A percentile compares a stretch with the other conserved stretches of the same genome.
Evolutionary conservation across 2,329 filamentous ascomycete species (phyloP).

Genomic region (Nannizziopsis barbatae): DNA sequence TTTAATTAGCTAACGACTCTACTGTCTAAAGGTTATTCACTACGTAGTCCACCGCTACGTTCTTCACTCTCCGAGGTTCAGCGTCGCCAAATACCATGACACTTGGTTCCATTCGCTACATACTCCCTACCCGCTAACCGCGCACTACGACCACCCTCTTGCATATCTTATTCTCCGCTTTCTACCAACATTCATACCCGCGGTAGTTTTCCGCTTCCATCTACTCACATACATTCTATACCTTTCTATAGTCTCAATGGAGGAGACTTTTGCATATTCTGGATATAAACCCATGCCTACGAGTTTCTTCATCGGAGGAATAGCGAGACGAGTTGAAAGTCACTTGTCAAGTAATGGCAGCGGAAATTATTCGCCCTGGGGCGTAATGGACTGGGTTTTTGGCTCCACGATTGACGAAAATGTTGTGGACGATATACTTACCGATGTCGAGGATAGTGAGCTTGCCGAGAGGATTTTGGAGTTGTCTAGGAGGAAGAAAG

Average conservation of each 20-base stretch:
- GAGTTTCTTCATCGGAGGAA: constrained; percentile 47
- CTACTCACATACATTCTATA: constrained; percentile 50
- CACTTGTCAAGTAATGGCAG: constrained; percentile 42
- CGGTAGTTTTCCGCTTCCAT: constrained; percentile 48
- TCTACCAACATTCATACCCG: constrained; percentile 47
- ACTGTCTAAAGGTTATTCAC: constrained; percentile 43
- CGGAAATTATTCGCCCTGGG: constrained; percentile 38
- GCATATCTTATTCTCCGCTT: constrained; percentile 45
- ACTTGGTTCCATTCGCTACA: constrained; percentile 47
- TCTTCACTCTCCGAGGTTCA: constrained; percentile 50
- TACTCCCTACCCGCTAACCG: constrained; percentile 46
- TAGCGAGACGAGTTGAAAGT: constrained; percentile 46
- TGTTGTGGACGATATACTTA: constrained; percentile 41
- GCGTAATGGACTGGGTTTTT: constrained; percentile 36
- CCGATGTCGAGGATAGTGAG: constrained; percentile 28
- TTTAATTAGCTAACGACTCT: constrained; percentile 12
- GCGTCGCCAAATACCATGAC: constrained; percentile 44
- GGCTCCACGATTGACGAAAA: constrained; percentile 35
- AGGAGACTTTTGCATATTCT: constrained; percentile 50
- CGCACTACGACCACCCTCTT: constrained; percentile 50
- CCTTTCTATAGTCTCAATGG: constrained; percentile 44
- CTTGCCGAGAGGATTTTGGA: constrained; percentile 25
- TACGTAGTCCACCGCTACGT: constrained; percentile 65
- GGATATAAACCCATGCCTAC: constrained; percentile 50
- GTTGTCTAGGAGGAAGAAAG: constrained; percentile 21